Evolutionary conservation across 129 eudicot genomes (phyloP).

Genomic region (Lactuca saligna): DNA sequence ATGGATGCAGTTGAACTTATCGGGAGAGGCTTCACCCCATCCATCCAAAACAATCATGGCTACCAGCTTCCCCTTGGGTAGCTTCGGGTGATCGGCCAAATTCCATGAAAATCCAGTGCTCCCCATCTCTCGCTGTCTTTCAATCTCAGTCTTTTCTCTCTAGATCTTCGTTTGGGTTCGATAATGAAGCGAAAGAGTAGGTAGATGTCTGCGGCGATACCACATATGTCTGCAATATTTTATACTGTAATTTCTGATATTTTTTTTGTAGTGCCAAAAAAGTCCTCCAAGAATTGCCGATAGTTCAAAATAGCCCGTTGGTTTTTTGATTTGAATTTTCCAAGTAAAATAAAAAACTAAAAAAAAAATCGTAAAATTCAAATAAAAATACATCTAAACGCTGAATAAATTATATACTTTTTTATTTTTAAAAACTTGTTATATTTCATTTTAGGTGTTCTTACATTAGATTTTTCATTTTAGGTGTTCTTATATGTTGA

Average conservation of each 20-base stretch:
- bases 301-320: conserved; percentile 13
- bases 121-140: conserved; percentile 57
- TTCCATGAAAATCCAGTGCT: conserved; percentile 79
- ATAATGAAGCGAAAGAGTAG: conserved; percentile 4
- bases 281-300: neutral
- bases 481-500: no score
- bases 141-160: conserved; percentile 27
- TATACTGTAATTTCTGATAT: conserved; percentile 1
- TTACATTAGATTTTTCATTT: no score
- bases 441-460: no score
- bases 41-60: conserved; percentile 84
- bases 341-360: neutral
- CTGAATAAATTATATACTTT: neutral
- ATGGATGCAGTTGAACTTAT: conserved; percentile 73
- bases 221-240: conserved; percentile 2
- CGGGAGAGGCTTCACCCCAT: conserved; percentile 87
- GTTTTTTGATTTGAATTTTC: neutral
- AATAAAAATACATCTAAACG: neutral
- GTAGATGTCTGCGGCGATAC: conserved; percentile 10
- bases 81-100: conserved; percentile 68
- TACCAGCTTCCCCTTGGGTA: conserved; percentile 66
- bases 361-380: no score
- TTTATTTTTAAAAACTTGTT: neutral
- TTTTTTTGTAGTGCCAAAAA: neutral
- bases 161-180: conserved; percentile 11